phyloP scores from a whole-genome alignment of 192 early-diverging fungal species.

The Backusella macrospora region DNA sequence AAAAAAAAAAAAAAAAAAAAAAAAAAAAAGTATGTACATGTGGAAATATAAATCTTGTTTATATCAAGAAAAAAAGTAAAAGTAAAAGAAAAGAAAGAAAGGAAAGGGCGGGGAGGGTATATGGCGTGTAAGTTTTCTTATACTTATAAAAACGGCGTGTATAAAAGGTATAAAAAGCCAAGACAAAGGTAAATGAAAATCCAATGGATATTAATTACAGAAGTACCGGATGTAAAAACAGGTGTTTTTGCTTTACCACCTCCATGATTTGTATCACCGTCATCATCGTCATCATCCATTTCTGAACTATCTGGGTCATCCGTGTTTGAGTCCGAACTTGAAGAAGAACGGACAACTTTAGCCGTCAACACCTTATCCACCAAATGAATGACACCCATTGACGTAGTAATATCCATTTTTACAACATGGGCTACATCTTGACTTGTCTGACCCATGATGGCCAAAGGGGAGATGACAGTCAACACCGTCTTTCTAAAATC shows the following conservation, averaged over 20 bases:
- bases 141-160: too few species aligned
- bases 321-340: background rate
- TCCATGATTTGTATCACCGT: too few species aligned
- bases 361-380: constrained; percentile 13
- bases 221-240: too few species aligned
- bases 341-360: background rate
- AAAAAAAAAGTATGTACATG: too few species aligned
- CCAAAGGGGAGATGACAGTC: background rate
- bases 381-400: constrained; percentile 20
- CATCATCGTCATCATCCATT: too few species aligned
- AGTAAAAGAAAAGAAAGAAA: background rate
- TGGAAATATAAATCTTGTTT: background rate
- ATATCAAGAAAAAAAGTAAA: background rate
- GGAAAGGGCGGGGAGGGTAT: background rate
- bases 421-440: background rate
- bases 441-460: background rate
- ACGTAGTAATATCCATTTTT: constrained; percentile 18
- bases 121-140: background rate
- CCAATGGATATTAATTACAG: too few species aligned
- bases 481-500: background rate
- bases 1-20: too few species aligned
- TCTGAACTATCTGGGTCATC: background rate
- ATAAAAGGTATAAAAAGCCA: background rate
- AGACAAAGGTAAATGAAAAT: background rate
- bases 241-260: too few species aligned